Percentiles rank a stretch among this genome's conserved stretches.
These are phyloP conservation scores for Phytophthora pistaciae DNA, from an alignment of 352 stramenopile genomes.

Conservation along the genomic window DNA sequence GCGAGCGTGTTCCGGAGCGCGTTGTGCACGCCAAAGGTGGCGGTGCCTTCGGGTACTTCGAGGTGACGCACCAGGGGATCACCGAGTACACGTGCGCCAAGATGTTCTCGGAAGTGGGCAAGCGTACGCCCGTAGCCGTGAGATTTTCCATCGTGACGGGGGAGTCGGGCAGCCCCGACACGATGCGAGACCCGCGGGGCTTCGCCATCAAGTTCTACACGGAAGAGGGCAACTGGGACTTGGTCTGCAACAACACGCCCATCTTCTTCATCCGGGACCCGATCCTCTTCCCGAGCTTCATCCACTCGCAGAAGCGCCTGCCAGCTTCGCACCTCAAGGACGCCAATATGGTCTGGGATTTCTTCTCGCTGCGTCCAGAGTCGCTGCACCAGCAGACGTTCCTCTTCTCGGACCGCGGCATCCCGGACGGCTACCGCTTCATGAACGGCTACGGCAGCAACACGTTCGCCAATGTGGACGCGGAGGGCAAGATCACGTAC, in stretches of 20 bases:
- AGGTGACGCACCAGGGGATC: slow-evolving; percentile 78
- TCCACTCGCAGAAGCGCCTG: slow-evolving; percentile 92
- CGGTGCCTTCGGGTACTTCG: slow-evolving; percentile 93
- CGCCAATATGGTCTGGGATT: slow-evolving; percentile 89
- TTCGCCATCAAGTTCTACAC: slow-evolving; percentile 94
- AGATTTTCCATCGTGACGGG: slow-evolving; percentile 87
- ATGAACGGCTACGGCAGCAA: slow-evolving; percentile 93
- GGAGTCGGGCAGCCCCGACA: slow-evolving; percentile 80
- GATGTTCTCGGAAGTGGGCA: slow-evolving; percentile 81
- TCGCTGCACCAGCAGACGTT: slow-evolving; percentile 83
- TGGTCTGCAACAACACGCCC: slow-evolving; percentile 92
- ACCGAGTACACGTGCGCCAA: slow-evolving; percentile 82
- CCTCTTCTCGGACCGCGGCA: slow-evolving; percentile 89
- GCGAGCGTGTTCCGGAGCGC: slow-evolving; percentile 41
- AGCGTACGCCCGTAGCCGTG: slow-evolving; percentile 83
- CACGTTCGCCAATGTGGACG: slow-evolving; percentile 90
- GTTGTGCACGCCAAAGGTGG: slow-evolving; percentile 55
- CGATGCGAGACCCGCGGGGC: slow-evolving; percentile 81
- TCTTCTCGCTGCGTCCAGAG: slow-evolving; percentile 86
- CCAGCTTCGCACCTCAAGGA: slow-evolving; percentile 85
- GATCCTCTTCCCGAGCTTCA: slow-evolving; percentile 92
- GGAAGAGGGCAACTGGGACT: slow-evolving; percentile 92
- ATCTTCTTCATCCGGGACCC: slow-evolving; percentile 93
- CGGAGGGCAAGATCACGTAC: slow-evolving; percentile 65
- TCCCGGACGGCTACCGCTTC: slow-evolving; percentile 81